Percentiles rank a stretch among this genome's conserved stretches.
Conservation (phyloP, 495 filamentous ascomycete species). For the Aspergillus avenaceus region DNA sequence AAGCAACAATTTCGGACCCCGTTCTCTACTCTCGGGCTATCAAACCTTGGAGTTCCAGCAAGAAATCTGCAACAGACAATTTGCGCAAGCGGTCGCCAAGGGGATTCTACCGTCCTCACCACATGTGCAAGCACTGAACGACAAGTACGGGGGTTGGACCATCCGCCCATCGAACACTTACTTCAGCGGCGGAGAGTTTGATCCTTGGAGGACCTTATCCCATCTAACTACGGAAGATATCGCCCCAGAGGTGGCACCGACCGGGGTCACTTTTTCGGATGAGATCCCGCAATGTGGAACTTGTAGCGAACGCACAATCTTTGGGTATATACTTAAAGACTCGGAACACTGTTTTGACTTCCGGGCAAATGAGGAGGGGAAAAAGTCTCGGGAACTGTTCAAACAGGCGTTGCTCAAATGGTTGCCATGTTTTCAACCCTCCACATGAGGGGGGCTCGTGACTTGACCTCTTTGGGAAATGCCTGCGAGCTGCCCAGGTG, state of each 20-base stretch:
- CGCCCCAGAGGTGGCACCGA: slow-evolving; percentile 40
- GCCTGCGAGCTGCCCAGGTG: slow-evolving; percentile 23
- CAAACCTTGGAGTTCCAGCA: slow-evolving; percentile 49
- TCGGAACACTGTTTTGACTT: slow-evolving; percentile 55
- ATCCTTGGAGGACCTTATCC: slow-evolving; percentile 55
- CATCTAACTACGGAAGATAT: slow-evolving; percentile 40
- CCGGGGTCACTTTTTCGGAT: slow-evolving; percentile 28
- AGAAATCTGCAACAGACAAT: slow-evolving; percentile 49
- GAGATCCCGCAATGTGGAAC: slow-evolving; percentile 47
- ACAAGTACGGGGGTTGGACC: slow-evolving; percentile 48
- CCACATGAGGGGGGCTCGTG: not conserved
- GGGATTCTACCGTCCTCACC: slow-evolving; percentile 44
- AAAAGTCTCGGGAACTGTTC: slow-evolving; percentile 32
- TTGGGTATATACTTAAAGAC: slow-evolving; percentile 47
- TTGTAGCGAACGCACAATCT: slow-evolving; percentile 34
- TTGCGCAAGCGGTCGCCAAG: slow-evolving; percentile 40
- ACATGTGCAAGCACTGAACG: slow-evolving; percentile 33
- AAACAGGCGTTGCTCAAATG: slow-evolving; percentile 40
- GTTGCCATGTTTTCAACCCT: slow-evolving; percentile 38
- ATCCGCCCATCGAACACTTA: slow-evolving; percentile 56
- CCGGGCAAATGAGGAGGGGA: slow-evolving; percentile 21
- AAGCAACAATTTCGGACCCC: slow-evolving; percentile 44
- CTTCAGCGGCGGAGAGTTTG: slow-evolving; percentile 52
- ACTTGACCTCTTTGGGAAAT: slow-evolving; percentile 18
- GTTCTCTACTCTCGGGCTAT: slow-evolving; percentile 48